Base-by-base conservation (phyloP, 345 rosid genomes). In the Odontarrhena argentea region DNA sequence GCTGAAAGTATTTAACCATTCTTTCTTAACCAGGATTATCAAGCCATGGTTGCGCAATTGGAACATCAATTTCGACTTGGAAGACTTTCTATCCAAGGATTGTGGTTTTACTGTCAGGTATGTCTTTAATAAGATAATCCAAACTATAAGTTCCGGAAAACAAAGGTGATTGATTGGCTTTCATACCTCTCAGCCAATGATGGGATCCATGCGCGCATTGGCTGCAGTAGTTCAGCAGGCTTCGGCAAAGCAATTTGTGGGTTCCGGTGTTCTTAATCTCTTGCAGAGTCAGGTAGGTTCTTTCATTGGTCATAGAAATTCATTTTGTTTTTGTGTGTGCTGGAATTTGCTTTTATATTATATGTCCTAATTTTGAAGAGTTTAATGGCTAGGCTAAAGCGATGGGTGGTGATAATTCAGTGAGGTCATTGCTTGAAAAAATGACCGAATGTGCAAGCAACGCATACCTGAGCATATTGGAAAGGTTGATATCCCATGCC, bases 81-180 rank as follows among this genome's bases (percentile, higher is more conserved):
- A 78, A 86, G 91, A 77, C 97, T 94, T 67, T 88, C 99, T 64
- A 79, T 94, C 45, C 99, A 91, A 80, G 99, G 96, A 70, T 82
- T 94, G 77, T 91, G 95, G 99, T 91, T 94, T 85, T 94, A 91
- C 78, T 91, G 97, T 81, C 99, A 94, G 97, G 96, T 91, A 55
- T 60, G 52, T 44, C 74, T 78, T 57, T 60, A 53, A 69, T 45
- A 35, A 18, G 38, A 7, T 50, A 57, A 52, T 60, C 44, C 14
- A 44, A 55, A 8, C 59, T 62, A 24, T 9, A 61, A 15, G 14
- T 36, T 60, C 45, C 8, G 13, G 25, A 44, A 51, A 66, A 13
- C 37, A 45, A 65, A 59, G 34, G 51, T 69, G 56, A 55, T 45
- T 54, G 51, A 70, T 79, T 63, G 40, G 67, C 60, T 48, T 53